Evolutionary conservation across 225 moss, liverwort and hornwort species (phyloP).

Genomic region (Lunularia cruciata): DNA sequence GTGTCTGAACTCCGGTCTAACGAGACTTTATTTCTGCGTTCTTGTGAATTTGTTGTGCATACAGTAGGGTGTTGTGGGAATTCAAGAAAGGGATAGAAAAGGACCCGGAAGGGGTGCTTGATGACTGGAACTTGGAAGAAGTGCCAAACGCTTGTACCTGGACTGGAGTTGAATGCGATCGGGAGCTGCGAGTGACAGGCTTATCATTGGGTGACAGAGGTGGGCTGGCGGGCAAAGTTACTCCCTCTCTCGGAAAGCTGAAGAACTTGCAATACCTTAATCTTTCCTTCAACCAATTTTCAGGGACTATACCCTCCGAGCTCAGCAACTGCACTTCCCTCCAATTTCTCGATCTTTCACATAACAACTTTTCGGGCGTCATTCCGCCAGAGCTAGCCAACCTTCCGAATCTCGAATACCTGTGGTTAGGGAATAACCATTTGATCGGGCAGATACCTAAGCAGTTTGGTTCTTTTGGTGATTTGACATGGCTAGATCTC

Average conservation of each 20-base stretch:
- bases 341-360: slow-evolving; percentile 9
- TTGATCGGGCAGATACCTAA: slow-evolving; percentile 30
- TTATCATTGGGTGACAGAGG: slow-evolving; percentile 21
- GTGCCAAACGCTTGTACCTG: slow-evolving; percentile 25
- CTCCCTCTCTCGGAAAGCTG: slow-evolving; percentile 11
- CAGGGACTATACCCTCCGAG: slow-evolving; percentile 31
- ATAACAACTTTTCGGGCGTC: slow-evolving; percentile 26
- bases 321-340: slow-evolving; percentile 22
- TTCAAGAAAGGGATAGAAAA: slow-evolving; percentile 17
- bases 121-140: slow-evolving; percentile 6
- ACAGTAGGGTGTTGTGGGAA: slow-evolving; percentile 23
- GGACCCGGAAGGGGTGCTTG: slow-evolving; percentile 24
- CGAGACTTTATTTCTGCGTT: background rate
- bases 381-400: slow-evolving; percentile 23
- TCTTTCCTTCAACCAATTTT: slow-evolving; percentile 23
- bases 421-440: slow-evolving; percentile 11
- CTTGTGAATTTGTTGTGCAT: background rate
- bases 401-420: slow-evolving; percentile 8
- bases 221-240: slow-evolving; percentile 23
- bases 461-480: slow-evolving; percentile 13
- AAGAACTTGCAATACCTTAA: slow-evolving; percentile 13
- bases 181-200: slow-evolving; percentile 13
- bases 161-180: slow-evolving; percentile 32
- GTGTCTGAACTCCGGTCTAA: too few species aligned
- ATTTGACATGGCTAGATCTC: slow-evolving; percentile 13